Conservation (phyloP, 352 stramenopile species). For the Globisporangium radiosum region DNA sequence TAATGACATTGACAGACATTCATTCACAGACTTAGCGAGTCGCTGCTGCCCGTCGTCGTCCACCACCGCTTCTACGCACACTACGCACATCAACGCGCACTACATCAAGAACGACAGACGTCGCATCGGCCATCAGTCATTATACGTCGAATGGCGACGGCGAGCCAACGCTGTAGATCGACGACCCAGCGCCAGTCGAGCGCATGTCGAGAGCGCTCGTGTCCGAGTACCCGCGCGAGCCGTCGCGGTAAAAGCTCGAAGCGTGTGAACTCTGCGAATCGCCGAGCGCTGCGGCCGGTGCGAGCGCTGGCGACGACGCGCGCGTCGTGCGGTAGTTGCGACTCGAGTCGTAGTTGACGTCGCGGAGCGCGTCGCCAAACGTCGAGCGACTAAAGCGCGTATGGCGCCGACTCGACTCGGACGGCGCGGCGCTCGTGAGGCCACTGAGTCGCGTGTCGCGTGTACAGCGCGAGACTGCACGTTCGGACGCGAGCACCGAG, state of each 20-base stretch:
- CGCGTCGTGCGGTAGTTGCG: conserved; percentile 14
- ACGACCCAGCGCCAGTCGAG: conserved; percentile 10
- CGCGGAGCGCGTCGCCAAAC: conserved; percentile 5
- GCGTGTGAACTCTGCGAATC: neutral
- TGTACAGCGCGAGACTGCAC: conserved; percentile 43
- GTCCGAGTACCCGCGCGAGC: conserved; percentile 10
- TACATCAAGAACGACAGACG: too few relatives aligned
- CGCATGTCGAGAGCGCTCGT: conserved; percentile 5
- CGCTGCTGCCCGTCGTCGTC: too few relatives aligned
- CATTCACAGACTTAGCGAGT: too few relatives aligned
- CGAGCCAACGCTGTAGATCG: conserved; percentile 14
- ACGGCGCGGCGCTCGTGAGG: conserved; percentile 36
- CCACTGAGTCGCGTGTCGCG: conserved; percentile 65
- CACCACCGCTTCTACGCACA: too few relatives aligned
- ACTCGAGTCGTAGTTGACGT: conserved; percentile 5
- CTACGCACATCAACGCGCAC: too few relatives aligned
- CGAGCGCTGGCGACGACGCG: conserved; percentile 1
- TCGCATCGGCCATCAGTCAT: neutral
- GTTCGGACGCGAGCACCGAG: conserved; percentile 66
- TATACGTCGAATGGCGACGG: conserved; percentile 4
- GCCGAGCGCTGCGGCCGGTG: neutral
- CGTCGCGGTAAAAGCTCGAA: conserved; percentile 7
- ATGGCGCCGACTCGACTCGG: conserved; percentile 15
- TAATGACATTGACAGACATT: too few relatives aligned
- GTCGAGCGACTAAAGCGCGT: conserved; percentile 4